These are phyloP conservation scores for Exophiala sideris DNA, from an alignment of 2,329 filamentous ascomycete genomes.

Conservation along the genomic window DNA sequence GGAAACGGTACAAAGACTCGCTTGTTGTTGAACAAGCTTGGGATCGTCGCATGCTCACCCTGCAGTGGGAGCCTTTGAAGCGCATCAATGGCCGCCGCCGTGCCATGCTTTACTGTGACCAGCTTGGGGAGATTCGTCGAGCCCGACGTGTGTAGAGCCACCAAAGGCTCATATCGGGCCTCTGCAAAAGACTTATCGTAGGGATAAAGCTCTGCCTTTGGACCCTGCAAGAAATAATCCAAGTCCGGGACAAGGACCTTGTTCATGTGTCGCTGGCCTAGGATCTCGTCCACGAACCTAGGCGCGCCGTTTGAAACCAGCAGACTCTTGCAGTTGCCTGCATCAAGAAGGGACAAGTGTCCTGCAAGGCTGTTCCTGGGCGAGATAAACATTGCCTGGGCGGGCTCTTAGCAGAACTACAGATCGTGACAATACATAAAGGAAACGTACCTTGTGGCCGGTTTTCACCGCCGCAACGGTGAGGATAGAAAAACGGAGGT, in stretches of 20 bases:
- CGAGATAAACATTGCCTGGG: no score
- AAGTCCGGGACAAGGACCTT: constrained; percentile 28
- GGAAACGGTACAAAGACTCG: constrained; percentile 35
- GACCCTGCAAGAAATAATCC: constrained; percentile 12
- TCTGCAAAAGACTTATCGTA: constrained; percentile 32
- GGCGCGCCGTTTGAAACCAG: neutral
- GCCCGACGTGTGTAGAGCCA: constrained; percentile 37
- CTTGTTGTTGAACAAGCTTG: constrained; percentile 1
- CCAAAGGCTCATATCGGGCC: constrained; percentile 32
- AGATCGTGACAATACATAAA: no score
- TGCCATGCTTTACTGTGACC: constrained; percentile 22
- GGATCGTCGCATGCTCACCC: no score
- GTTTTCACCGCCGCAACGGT: neutral
- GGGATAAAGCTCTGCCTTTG: constrained; percentile 11
- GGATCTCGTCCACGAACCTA: neutral
- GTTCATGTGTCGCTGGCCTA: constrained; percentile 1
- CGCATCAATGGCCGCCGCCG: constrained; percentile 5
- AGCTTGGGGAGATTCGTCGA: constrained; percentile 38
- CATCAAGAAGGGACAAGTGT: no score
- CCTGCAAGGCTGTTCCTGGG: no score
- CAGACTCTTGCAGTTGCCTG: neutral
- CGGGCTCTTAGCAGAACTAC: no score
- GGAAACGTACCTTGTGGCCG: no score
- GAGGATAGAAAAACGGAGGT: constrained; percentile 16
- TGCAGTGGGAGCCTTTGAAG: no score